Conservation (phyloP, 257 asterid species). For the Ehretia macrophylla region DNA sequence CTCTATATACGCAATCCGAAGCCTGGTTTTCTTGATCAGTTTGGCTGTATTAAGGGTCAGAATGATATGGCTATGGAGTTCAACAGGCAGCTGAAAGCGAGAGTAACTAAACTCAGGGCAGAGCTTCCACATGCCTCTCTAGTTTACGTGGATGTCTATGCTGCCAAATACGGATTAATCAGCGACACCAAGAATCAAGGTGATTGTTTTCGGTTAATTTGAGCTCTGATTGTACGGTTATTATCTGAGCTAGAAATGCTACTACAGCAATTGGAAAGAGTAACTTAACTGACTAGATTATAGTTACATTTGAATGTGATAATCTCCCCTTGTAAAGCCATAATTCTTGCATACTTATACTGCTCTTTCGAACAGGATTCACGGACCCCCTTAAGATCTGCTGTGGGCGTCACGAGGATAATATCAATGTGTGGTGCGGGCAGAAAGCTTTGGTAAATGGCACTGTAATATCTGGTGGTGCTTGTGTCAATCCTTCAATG, state of each 20-base stretch:
- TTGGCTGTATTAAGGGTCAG: constrained; percentile 35
- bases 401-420: constrained; percentile 33
- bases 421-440: constrained; percentile 40
- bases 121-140: constrained; percentile 36
- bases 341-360: not conserved
- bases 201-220: not conserved
- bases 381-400: constrained; percentile 33
- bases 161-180: constrained; percentile 39
- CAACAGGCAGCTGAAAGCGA: constrained; percentile 35
- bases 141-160: constrained; percentile 39
- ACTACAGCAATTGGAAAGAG: no score
- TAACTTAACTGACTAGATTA: no score
- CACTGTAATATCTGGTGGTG: constrained; percentile 25
- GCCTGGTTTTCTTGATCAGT: constrained; percentile 25
- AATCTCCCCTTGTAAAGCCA: not conserved
- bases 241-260: no score
- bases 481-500: constrained; percentile 33
- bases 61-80: constrained; percentile 36
- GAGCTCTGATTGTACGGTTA: not conserved
- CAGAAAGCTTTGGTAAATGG: constrained; percentile 25
- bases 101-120: constrained; percentile 23
- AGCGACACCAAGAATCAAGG: constrained; percentile 34
- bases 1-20: constrained; percentile 16
- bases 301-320: no score
- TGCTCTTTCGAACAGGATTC: constrained; percentile 29